These are phyloP conservation scores for Saussurea involucrata DNA, from an alignment of 129 eudicot species.

Conservation along the genomic window DNA sequence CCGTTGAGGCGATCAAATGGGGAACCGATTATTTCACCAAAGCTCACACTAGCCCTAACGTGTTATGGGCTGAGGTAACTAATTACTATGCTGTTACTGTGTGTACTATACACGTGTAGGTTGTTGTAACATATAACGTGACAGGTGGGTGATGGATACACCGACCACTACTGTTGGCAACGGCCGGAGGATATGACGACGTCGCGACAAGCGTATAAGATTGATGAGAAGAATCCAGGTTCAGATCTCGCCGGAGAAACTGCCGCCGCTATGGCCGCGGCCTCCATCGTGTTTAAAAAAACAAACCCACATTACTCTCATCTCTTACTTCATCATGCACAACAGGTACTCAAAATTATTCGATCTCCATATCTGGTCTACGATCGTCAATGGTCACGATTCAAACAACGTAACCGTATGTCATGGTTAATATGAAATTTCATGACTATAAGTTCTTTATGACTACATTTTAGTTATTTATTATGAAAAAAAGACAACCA, in stretches of 20 bases:
- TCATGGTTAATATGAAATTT: no score
- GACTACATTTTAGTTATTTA: no score
- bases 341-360: conserved; percentile 38
- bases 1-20: conserved; percentile 87
- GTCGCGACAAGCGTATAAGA: conserved; percentile 64
- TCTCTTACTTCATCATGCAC: conserved; percentile 67
- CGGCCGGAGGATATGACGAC: conserved; percentile 96
- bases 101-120: neutral
- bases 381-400: no score
- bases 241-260: conserved; percentile 93
- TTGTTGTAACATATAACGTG: neutral
- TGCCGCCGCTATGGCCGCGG: conserved; percentile 88
- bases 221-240: conserved; percentile 80
- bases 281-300: conserved; percentile 62
- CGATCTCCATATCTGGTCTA: neutral
- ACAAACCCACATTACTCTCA: conserved; percentile 72
- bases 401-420: no score
- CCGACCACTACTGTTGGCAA: conserved; percentile 93
- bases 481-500: no score
- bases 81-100: neutral
- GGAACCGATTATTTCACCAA: conserved; percentile 93
- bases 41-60: conserved; percentile 80
- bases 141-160: conserved; percentile 92
- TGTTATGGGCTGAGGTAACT: conserved; percentile 84
- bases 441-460: no score